phyloP scores from a whole-genome alignment of 192 early-diverging fungal species.

The Coemansia guatemalensis region DNA sequence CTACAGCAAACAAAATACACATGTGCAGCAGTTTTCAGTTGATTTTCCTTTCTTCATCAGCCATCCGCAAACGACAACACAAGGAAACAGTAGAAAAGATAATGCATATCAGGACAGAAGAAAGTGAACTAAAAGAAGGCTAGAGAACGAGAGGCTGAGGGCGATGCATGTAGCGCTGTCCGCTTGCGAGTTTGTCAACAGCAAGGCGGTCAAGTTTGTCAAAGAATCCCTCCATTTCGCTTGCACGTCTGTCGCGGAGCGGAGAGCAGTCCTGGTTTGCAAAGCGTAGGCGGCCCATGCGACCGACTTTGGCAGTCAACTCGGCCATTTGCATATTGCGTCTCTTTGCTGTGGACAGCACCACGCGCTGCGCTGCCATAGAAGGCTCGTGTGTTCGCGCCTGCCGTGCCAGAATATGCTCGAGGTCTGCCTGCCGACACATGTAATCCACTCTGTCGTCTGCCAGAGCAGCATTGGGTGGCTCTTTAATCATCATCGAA shows the following conservation, averaged over 20 bases:
- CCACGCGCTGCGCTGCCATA: conserved; percentile 36
- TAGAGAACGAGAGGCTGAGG: conserved; percentile 6
- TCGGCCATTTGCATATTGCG: conserved; percentile 43
- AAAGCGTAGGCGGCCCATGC: conserved; percentile 44
- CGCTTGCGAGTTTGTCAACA: conserved; percentile 23
- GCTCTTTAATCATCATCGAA: background rate
- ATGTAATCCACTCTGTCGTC: background rate
- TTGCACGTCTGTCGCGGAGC: conserved; percentile 17
- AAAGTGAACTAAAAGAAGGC: conserved; percentile 10
- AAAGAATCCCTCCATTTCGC: conserved; percentile 44
- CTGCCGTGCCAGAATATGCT: conserved; percentile 25
- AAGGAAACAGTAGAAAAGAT: background rate
- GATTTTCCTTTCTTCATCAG: background rate
- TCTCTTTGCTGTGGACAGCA: conserved; percentile 24
- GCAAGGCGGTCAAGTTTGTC: conserved; percentile 25
- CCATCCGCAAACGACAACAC: background rate
- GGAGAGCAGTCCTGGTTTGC: conserved; percentile 38
- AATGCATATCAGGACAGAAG: conserved; percentile 2
- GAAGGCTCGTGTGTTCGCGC: conserved; percentile 10
- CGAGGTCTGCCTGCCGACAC: conserved; percentile 17
- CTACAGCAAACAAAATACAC: background rate
- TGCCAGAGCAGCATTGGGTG: background rate
- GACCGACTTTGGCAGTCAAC: conserved; percentile 27
- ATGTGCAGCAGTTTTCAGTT: background rate
- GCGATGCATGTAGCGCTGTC: conserved; percentile 27